Evolutionary conservation across 2,329 filamentous ascomycete species (phyloP).

Genomic region (Colletotrichum aenigma): DNA sequence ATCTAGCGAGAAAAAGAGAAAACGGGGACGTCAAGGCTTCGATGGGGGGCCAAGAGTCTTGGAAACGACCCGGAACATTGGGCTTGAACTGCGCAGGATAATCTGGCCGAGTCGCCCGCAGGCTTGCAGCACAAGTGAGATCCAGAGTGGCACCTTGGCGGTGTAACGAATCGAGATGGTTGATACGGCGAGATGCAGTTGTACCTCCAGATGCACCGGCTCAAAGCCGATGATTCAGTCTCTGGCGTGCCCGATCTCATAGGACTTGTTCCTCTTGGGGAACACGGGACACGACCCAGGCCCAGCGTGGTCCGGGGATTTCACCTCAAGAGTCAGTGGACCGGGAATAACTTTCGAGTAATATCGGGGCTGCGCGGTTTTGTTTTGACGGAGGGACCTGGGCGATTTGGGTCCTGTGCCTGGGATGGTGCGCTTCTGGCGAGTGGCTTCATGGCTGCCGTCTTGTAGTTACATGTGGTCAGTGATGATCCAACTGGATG

Average conservation of each 20-base stretch:
- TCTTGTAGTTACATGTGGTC: background rate
- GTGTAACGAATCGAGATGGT: slow-evolving; percentile 9
- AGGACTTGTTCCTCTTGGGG: background rate
- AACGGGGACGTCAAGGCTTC: background rate
- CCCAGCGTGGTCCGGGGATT: background rate
- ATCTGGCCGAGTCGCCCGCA: slow-evolving; percentile 11
- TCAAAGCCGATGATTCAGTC: background rate
- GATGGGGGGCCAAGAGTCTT: slow-evolving; percentile 19
- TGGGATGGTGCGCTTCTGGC: background rate
- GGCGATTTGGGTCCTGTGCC: background rate
- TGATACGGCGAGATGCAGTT: background rate
- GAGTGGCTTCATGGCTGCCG: background rate
- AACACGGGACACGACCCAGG: background rate
- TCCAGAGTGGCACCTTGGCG: slow-evolving; percentile 13
- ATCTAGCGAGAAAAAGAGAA: background rate
- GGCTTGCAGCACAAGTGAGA: slow-evolving; percentile 9
- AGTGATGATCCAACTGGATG: background rate
- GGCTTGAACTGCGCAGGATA: background rate
- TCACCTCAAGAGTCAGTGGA: background rate
- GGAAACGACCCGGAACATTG: background rate
- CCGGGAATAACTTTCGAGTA: background rate
- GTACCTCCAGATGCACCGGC: background rate
- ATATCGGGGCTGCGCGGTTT: slow-evolving; percentile 2
- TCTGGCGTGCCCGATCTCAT: background rate
- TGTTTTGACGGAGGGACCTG: background rate